Evolutionary conservation across 805 yeast genomes (phyloP), one percentile per base, ranked within the genome.

Genomic region (Yamadazyma nakazawae): DNA sequence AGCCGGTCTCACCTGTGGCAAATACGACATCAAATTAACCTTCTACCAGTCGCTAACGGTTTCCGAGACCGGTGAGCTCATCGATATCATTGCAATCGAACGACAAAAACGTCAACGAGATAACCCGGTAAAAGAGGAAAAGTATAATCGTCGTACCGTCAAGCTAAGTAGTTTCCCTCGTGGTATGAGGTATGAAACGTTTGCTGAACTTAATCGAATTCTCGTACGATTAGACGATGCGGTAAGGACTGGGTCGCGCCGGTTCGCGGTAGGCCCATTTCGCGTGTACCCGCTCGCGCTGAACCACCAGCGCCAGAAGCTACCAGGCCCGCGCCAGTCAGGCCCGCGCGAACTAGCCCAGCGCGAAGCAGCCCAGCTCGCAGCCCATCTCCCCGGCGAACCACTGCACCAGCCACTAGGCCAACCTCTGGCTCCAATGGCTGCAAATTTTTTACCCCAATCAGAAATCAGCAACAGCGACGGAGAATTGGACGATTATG

Each of bases 1-100:
- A 51, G 73, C 81, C 2, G 66, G 68, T 3, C 46, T 72, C 5
- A 59, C 60, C 9, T 80, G 84, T 62, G 66, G 62, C 14, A 83
- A 84, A 0, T 80, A 78, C 55, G 74, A 62, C 34, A 68, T 79
- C 46, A 70, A 68, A 34, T 60, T 80, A 26, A 72, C 75, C 14
- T 79, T 80, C 72, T 65, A 74, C 24, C 70, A 67, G 28, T 71
- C 74, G 13, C 53, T 70, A 42, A 65, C 74, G 0, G 55, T 75
- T 12, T 1, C 46, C 40, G 49, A 42, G n/a, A 25, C 48, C 39
- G 37, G 57, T 47, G 47, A 52, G 42, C 18, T 50, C 50, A 30
- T 49, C 56, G 47, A 54, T 59, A n/a, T 55, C 47, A 52, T 16
- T 31, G 40, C 40, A 11, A 30, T 21, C 17, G 42, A 40, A 21